Evolutionary conservation across 208 protist genomes (phyloP).

Genomic region (Leishmania aethiopica): DNA sequence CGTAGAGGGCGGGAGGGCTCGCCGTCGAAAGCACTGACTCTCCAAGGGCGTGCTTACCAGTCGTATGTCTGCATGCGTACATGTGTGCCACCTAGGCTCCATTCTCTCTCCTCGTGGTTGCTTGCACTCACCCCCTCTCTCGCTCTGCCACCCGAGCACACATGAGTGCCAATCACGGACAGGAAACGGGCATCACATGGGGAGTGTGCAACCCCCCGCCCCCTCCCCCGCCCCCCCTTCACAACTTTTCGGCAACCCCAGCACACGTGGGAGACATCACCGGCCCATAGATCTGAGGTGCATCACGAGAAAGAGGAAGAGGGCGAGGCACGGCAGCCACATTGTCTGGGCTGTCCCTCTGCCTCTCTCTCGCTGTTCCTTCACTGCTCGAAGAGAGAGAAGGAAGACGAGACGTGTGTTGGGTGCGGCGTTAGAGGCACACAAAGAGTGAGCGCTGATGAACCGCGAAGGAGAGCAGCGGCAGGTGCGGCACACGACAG

Average conservation of each 20-base stretch:
- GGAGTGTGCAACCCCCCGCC: neutral
- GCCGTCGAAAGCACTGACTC: neutral
- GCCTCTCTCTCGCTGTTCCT: neutral
- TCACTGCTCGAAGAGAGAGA: neutral
- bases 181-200: neutral
- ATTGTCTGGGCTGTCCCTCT: neutral
- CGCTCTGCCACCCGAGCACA: neutral
- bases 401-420: neutral
- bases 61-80: neutral
- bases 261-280: neutral
- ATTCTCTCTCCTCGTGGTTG: neutral
- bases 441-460: neutral
- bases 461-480: neutral
- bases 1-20: neutral
- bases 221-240: neutral
- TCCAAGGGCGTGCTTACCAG: neutral
- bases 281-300: neutral
- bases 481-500: neutral
- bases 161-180: neutral
- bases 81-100: neutral
- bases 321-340: neutral
- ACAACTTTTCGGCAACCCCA: neutral
- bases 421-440: neutral
- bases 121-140: neutral
- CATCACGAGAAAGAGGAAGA: neutral